phyloP scores from a whole-genome alignment of 306 rosid genomes.

The Acacia melanoxylon region DNA sequence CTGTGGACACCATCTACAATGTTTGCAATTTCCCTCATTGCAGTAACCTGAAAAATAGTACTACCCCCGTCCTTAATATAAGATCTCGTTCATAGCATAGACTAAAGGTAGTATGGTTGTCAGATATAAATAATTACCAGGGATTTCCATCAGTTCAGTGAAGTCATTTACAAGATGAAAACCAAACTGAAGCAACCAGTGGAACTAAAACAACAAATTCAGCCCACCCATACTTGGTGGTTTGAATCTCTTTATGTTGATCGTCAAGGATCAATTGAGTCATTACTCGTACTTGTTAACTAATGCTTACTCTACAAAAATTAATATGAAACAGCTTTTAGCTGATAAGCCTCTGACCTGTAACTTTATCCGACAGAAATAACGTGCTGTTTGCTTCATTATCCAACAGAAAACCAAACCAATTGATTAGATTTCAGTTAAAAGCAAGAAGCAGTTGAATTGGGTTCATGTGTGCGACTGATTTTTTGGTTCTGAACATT shows the following conservation, averaged over 20 bases:
- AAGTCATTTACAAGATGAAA: neutral
- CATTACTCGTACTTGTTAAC: too few relatives aligned
- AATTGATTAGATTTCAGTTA: neutral
- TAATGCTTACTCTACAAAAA: neutral
- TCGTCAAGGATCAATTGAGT: neutral
- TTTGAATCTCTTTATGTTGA: neutral
- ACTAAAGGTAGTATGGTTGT: too few relatives aligned
- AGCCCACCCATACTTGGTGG: neutral
- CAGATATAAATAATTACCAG: neutral
- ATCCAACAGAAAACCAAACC: neutral
- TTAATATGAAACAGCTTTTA: neutral
- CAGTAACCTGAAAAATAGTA: slow-evolving; percentile 34
- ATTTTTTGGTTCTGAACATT: neutral
- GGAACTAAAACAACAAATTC: neutral
- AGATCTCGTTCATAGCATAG: too few relatives aligned
- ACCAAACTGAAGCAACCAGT: neutral
- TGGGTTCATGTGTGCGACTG: neutral
- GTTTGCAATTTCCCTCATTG: slow-evolving; percentile 55
- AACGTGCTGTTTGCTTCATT: neutral
- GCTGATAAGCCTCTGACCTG: neutral
- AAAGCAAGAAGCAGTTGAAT: neutral
- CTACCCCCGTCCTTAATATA: too few relatives aligned
- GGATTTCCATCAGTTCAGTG: neutral
- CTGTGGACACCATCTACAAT: slow-evolving; percentile 46
- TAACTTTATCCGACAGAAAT: neutral